A percentile compares a stretch with the other conserved stretches of the same genome.
Evolutionary conservation across 2,329 filamentous ascomycete genomes (phyloP).

Genomic region (Fonsecaea multimorphosa): DNA sequence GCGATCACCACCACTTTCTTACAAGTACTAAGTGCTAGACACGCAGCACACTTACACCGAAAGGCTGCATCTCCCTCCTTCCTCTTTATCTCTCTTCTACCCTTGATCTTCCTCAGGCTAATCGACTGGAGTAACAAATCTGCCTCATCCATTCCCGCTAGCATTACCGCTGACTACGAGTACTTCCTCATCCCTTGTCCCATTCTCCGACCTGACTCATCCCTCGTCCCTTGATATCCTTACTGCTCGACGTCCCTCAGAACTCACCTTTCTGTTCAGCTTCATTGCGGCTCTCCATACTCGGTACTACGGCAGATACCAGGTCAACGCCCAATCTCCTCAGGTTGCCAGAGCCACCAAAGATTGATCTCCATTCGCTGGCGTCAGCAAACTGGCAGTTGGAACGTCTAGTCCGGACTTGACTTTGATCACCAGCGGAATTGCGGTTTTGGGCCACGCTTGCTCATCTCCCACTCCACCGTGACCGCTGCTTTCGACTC

Average conservation of each 20-base stretch:
- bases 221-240: background rate
- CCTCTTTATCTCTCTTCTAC: background rate
- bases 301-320: background rate
- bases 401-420: background rate
- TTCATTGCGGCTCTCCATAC: background rate
- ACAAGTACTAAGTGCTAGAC: background rate
- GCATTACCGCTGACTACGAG: background rate
- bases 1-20: background rate
- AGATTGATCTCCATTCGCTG: conserved; percentile 1
- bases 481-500: conserved; percentile 4
- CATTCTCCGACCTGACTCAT: background rate
- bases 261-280: background rate
- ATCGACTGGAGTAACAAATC: background rate
- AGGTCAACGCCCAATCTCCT: background rate
- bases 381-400: conserved; percentile 1
- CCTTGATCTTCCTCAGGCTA: background rate
- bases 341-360: background rate
- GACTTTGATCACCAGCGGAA: conserved; percentile 6
- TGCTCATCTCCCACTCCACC: conserved; percentile 3
- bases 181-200: background rate
- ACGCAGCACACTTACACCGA: background rate
- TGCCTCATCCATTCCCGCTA: background rate
- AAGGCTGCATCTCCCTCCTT: background rate
- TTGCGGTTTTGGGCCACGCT: conserved; percentile 2
- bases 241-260: background rate